Conservation (phyloP, 371 early-diverging fungal genomes). For the Catenaria anguillulae region DNA sequence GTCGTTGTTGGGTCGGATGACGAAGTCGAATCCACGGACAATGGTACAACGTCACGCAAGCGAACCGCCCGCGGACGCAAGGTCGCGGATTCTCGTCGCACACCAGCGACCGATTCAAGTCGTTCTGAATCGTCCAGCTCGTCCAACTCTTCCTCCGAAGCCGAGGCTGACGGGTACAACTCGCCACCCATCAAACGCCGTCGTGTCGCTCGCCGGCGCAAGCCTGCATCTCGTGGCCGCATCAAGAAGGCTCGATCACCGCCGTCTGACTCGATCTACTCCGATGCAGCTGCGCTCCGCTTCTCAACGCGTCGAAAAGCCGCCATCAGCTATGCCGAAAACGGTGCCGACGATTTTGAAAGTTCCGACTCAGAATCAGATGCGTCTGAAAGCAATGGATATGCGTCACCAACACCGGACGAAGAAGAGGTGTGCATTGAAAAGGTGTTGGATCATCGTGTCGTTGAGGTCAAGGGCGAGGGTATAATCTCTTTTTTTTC, state of each 20-base stretch:
- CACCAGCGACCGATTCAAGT: not conserved
- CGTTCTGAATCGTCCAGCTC: too few relatives aligned
- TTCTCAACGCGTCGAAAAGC: constrained; percentile 9
- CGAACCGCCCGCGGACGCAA: not conserved
- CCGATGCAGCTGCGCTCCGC: constrained; percentile 4
- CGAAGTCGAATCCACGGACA: not conserved
- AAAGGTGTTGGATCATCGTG: constrained; percentile 15
- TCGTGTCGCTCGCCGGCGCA: too few relatives aligned
- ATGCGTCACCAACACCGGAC: not conserved
- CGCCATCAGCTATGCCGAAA: not conserved
- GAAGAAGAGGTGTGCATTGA: constrained; percentile 26
- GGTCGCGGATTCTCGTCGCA: not conserved
- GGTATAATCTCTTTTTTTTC: not conserved
- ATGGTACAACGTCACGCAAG: not conserved
- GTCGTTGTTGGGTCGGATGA: not conserved
- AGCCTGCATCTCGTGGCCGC: not conserved
- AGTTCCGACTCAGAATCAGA: too few relatives aligned
- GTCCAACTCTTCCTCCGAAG: not conserved
- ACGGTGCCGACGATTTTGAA: constrained; percentile 3
- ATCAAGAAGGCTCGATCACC: too few relatives aligned
- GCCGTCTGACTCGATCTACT: not conserved
- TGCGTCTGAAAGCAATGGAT: constrained; percentile 13
- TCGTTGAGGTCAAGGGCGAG: constrained; percentile 2
- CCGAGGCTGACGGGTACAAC: not conserved
- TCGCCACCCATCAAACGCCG: too few relatives aligned